A percentile compares a stretch with the other conserved stretches of the same genome.
phyloP scores from a whole-genome alignment of 768 basidiomycete genomes.

The Termitomyces sp. region DNA sequence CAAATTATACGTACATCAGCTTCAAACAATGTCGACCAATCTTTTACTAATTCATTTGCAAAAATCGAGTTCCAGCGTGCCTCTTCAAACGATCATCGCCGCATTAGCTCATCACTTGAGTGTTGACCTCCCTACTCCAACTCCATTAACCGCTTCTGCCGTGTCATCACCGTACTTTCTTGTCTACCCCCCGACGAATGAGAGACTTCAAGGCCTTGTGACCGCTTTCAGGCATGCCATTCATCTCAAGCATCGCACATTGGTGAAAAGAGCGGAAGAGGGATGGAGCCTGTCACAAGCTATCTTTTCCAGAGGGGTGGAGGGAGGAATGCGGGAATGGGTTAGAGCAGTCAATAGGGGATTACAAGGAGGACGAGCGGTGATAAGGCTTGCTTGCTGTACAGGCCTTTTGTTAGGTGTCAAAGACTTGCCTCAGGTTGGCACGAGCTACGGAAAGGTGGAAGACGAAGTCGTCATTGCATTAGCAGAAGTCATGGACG shows the following conservation, averaged over 20 bases:
- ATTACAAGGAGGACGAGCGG: constrained; percentile 61
- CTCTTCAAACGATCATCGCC: constrained; percentile 46
- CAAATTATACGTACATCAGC: no score
- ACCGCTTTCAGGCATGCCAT: constrained; percentile 59
- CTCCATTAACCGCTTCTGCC: constrained; percentile 52
- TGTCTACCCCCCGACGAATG: constrained; percentile 36
- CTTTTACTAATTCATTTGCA: constrained; percentile 51
- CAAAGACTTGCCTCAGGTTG: constrained; percentile 41
- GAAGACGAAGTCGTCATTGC: constrained; percentile 69
- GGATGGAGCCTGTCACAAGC: constrained; percentile 27
- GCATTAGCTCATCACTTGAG: constrained; percentile 61
- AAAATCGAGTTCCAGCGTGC: constrained; percentile 36
- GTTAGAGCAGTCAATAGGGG: constrained; percentile 47
- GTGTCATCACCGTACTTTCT: constrained; percentile 55
- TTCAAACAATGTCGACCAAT: constrained; percentile 19
- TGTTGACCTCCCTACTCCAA: constrained; percentile 44
- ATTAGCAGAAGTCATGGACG: constrained; percentile 71
- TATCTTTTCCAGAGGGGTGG: constrained; percentile 34
- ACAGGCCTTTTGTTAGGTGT: constrained; percentile 64
- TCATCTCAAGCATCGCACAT: constrained; percentile 45
- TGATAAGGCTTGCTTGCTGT: constrained; percentile 58
- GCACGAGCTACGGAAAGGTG: constrained; percentile 32
- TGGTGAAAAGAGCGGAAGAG: constrained; percentile 30
- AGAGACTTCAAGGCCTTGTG: constrained; percentile 45
- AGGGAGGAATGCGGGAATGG: constrained; percentile 48